phyloP scores from a whole-genome alignment of 1,139 yeast species.

The Candida frijolesensis region DNA sequence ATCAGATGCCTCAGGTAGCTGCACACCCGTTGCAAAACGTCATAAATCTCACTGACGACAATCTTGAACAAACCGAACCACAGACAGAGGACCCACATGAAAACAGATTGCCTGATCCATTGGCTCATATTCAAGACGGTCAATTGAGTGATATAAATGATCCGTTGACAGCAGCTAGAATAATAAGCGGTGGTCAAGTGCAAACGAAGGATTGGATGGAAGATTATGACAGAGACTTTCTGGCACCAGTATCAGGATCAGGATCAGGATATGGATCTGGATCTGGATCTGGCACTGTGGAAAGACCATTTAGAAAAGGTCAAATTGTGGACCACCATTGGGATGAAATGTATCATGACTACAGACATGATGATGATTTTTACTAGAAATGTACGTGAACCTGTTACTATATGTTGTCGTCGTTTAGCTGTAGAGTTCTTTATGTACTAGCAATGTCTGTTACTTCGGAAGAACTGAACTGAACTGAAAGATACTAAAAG shows the following conservation, averaged over 20 bases:
- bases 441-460: too few species aligned
- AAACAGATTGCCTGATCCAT: constrained; percentile 45
- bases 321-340: constrained; percentile 30
- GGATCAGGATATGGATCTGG: too few species aligned
- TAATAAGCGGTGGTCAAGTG: constrained; percentile 48
- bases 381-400: constrained; percentile 14
- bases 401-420: neutral
- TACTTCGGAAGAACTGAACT: too few species aligned
- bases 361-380: constrained; percentile 43
- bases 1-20: constrained; percentile 5
- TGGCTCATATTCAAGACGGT: constrained; percentile 49
- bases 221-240: constrained; percentile 20
- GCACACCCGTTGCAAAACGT: neutral
- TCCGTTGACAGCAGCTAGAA: constrained; percentile 45
- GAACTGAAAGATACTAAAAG: neutral
- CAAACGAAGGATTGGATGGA: constrained; percentile 39
- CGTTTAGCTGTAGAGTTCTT: neutral
- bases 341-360: constrained; percentile 46
- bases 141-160: constrained; percentile 29
- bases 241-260: neutral
- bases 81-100: constrained; percentile 15
- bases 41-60: neutral
- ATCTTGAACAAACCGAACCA: constrained; percentile 2
- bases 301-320: constrained; percentile 15
- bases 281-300: neutral